Conservation (phyloP, 805 yeast species). For the Zygosaccharomyces kombuchaensis region DNA sequence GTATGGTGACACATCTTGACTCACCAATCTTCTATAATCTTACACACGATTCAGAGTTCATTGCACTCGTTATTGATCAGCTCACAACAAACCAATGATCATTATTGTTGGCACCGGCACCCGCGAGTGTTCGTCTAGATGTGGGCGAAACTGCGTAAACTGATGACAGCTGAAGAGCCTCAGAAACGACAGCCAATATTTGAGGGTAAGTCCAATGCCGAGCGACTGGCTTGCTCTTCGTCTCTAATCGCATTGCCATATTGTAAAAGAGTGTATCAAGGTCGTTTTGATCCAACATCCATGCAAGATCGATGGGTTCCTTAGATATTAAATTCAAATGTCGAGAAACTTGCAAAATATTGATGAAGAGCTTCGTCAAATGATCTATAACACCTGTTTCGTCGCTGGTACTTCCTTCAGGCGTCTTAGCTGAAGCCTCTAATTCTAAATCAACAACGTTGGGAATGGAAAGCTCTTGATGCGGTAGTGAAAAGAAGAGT, state of each 20-base stretch:
- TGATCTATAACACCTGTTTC: constrained; percentile 12
- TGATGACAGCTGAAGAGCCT: constrained; percentile 14
- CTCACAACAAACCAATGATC: constrained; percentile 23
- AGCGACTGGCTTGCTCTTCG: constrained; percentile 13
- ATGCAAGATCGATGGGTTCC: constrained; percentile 16
- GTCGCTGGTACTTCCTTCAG: constrained; percentile 4
- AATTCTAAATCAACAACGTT: constrained; percentile 2
- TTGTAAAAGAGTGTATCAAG: constrained; percentile 29
- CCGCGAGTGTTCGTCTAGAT: constrained; percentile 12
- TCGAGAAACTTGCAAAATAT: constrained; percentile 17
- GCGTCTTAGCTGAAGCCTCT: constrained; percentile 1
- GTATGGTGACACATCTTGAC: no score
- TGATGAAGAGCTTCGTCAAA: constrained; percentile 19
- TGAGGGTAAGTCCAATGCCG: constrained; percentile 16
- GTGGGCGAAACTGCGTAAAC: constrained; percentile 14
- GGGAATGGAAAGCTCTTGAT: constrained; percentile 6
- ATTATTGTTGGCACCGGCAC: constrained; percentile 12
- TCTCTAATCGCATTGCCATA: constrained; percentile 12
- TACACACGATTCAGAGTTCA: no score
- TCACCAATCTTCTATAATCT: no score
- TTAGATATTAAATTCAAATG: constrained; percentile 16
- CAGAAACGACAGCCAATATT: constrained; percentile 15
- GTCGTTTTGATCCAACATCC: constrained; percentile 26
- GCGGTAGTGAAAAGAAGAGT: constrained; percentile 16
- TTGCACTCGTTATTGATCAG: neutral